Percentiles rank a stretch among this genome's conserved stretches.
These are phyloP conservation scores for Colletotrichum sp. DNA, from an alignment of 2,329 filamentous ascomycete species.

Conservation along the genomic window DNA sequence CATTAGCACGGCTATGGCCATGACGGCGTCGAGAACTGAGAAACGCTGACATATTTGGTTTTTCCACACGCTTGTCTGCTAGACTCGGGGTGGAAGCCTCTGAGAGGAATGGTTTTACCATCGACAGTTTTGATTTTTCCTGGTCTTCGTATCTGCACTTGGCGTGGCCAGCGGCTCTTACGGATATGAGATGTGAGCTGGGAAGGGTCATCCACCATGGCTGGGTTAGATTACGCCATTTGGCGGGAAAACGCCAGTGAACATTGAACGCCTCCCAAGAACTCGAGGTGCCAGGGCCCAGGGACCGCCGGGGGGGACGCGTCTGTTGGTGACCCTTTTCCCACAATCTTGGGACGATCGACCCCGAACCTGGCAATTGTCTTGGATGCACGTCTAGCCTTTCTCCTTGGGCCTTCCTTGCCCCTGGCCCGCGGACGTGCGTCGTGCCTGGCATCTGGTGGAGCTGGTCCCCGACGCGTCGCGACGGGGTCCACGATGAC, in stretches of 20 bases:
- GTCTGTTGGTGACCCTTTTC: not conserved
- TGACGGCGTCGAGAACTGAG: not conserved
- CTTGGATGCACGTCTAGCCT: not conserved
- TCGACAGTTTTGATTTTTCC: not conserved
- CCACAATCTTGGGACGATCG: slow-evolving; percentile 4
- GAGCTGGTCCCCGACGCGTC: not conserved
- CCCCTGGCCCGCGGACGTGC: not conserved
- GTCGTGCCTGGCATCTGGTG: slow-evolving; percentile 2
- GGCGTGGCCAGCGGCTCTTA: not conserved
- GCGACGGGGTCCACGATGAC: not conserved
- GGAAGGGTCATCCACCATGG: not conserved
- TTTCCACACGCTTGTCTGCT: not conserved
- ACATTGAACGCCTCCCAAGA: not conserved
- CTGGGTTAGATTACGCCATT: not conserved
- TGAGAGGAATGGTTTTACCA: not conserved
- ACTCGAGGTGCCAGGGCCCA: not conserved
- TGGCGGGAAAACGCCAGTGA: not conserved
- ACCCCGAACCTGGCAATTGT: not conserved
- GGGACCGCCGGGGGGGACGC: too few species aligned
- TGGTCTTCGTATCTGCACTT: slow-evolving; percentile 8
- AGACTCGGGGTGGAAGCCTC: not conserved
- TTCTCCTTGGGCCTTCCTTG: not conserved
- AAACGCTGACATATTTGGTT: not conserved
- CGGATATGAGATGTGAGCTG: not conserved
- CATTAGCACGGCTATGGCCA: not conserved